Evolutionary conservation across 2,329 filamentous ascomycete genomes (phyloP).

Genomic region (Orbilia quercus): DNA sequence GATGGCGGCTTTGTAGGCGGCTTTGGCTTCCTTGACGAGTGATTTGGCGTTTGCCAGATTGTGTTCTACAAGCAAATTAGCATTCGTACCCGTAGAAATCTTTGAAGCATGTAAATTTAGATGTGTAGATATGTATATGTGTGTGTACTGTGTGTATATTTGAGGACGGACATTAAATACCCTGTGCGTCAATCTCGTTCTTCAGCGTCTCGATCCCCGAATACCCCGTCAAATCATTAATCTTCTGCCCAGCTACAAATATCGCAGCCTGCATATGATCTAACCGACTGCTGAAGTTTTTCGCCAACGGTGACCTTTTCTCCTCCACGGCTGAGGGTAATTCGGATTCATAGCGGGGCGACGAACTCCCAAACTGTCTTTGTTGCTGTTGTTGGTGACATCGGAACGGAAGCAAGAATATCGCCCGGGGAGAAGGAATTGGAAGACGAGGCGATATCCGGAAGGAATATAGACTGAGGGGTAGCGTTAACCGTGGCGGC

Average conservation of each 20-base stretch:
- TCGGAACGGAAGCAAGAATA: neutral
- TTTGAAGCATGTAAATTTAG: no score
- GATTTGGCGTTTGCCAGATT: conserved; percentile 71
- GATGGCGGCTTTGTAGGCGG: conserved; percentile 83
- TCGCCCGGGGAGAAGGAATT: conserved; percentile 1
- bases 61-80: no score
- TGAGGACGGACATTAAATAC: conserved; percentile 62
- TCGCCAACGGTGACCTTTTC: conserved; percentile 70
- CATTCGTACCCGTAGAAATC: no score
- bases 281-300: conserved; percentile 78
- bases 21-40: conserved; percentile 77
- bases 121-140: conserved; percentile 1
- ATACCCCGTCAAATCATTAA: conserved; percentile 96
- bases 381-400: neutral
- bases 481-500: conserved; percentile 55
- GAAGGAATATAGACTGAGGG: conserved; percentile 33
- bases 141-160: conserved; percentile 10
- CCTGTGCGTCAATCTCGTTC: conserved; percentile 76
- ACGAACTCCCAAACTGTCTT: conserved; percentile 39
- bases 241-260: conserved; percentile 83
- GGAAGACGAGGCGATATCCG: conserved; percentile 4
- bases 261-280: conserved; percentile 88
- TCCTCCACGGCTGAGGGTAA: conserved; percentile 69
- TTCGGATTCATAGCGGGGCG: conserved; percentile 26
- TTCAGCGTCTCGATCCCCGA: conserved; percentile 89